Base-by-base conservation (phyloP, 139 green algal species). In the Haematococcus lacustris region DNA sequence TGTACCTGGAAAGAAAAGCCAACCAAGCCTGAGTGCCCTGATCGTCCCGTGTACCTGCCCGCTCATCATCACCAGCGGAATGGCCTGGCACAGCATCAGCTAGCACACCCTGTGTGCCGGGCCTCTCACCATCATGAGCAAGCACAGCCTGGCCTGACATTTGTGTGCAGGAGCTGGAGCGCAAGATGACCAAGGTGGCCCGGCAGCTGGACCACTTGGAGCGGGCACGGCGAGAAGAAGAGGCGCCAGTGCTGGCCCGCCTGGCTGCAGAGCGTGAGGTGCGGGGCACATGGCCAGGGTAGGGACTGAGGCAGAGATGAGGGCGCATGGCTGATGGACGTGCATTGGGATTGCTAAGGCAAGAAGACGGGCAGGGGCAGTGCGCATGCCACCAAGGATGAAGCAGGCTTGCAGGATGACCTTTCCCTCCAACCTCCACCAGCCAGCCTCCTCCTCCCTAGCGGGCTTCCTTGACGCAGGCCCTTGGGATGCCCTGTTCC, bases 141-240 rank as follows among this genome's bases (percentile, higher is more conserved):
- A n/a, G n/a, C n/a, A n/a, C n/a, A n/a, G n/a, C n/a, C n/a, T n/a
- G n/a, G n/a, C n/a, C n/a, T n/a, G n/a, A n/a, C n/a, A n/a, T n/a
- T n/a, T n/a, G 38, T 53, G 2, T 25, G 26, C 71, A 85, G 79
- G 93, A 98, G 81, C 71, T 93, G 74, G 92, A 94, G 81, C 85
- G 87, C 69, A 92, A 92, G 78, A 81, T 97, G 61, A 47, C 78
- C 7, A 87, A 84, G 51, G 71, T 91, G 51, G 83, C 83, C 23
- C 88, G 82, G 71, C 80, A 84, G 72, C 90, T 97, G 92, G 95
- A 99, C 84, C 90, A 99, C 81, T 60, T 98, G 73, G 95, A 98
- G 87, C 86, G 95, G 0, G 95, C 95, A 0, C 78, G 83, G 0
- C 85, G 95, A 34, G 93, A 99, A 88, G 92, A 97, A 80, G 94